A percentile compares a stretch with the other conserved stretches of the same genome.
These are phyloP conservation scores for Vigna reflexopilosa DNA, from an alignment of 306 rosid species.

Conservation along the genomic window DNA sequence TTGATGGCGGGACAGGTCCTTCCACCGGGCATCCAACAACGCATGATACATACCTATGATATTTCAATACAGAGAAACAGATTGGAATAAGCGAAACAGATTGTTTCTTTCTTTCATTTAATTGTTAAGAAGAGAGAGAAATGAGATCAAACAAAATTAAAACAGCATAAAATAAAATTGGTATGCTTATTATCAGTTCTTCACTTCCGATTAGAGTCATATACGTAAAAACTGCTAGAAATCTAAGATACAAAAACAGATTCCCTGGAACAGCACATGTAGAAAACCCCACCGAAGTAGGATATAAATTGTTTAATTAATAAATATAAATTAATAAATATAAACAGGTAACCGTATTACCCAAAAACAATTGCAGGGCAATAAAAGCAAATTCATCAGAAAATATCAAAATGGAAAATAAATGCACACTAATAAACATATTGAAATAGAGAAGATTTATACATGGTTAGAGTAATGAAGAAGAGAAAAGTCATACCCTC, in stretches of 20 bases:
- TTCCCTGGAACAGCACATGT: conserved; percentile 15
- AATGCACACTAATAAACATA: conserved; percentile 24
- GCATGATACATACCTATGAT: conserved; percentile 86
- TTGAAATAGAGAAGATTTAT: conserved; percentile 13
- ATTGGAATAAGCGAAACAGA: conserved; percentile 31
- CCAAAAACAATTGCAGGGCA: conserved; percentile 3
- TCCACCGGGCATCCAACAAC: conserved; percentile 94
- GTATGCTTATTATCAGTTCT: not conserved
- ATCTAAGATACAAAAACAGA: conserved; percentile 10
- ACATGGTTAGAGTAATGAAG: conserved; percentile 29
- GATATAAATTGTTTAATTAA: not conserved
- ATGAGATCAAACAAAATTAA: not conserved
- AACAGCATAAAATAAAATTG: not conserved
- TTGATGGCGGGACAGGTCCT: conserved; percentile 81
- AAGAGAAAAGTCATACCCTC: conserved; percentile 66
- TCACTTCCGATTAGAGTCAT: not conserved
- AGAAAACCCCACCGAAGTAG: conserved; percentile 5
- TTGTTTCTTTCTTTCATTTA: not conserved
- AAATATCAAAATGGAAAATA: conserved; percentile 19
- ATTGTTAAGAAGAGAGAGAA: not conserved
- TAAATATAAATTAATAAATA: not conserved
- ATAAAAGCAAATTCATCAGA: conserved; percentile 26
- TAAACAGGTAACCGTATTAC: not conserved
- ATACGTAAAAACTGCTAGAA: not conserved
- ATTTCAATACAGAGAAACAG: conserved; percentile 37